Conservation (phyloP, 768 basidiomycete genomes). For the Saitozyma sp. region DNA sequence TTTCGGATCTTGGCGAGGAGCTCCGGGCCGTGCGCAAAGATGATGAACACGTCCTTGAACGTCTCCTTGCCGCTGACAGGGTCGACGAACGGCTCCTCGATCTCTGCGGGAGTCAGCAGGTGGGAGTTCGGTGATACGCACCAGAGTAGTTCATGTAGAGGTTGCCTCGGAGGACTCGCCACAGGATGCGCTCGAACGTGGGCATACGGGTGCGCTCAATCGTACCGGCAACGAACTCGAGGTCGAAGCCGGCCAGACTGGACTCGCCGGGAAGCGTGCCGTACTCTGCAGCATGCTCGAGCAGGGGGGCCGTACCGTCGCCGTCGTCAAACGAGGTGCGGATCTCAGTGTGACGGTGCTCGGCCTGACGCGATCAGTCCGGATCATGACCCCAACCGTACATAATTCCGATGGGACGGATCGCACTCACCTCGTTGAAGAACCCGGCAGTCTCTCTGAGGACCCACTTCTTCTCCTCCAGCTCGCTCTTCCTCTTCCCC, state of each 20-base stretch:
- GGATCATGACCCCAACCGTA: background rate
- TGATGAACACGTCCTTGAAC: constrained; percentile 98
- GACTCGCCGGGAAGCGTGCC: constrained; percentile 49
- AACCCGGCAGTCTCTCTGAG: constrained; percentile 93
- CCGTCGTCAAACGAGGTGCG: constrained; percentile 89
- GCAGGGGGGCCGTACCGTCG: constrained; percentile 66
- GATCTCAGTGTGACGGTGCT: constrained; percentile 73
- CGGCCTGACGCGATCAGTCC: constrained; percentile 60
- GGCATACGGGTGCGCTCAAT: constrained; percentile 88
- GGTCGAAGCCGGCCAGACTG: constrained; percentile 62
- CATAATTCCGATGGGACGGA: background rate
- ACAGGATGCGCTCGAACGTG: constrained; percentile 94
- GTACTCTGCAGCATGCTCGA: constrained; percentile 77
- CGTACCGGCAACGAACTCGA: constrained; percentile 97
- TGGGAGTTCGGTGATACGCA: constrained; percentile 13
- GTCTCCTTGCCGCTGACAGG: constrained; percentile 77
- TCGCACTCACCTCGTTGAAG: constrained; percentile 71
- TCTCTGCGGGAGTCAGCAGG: constrained; percentile 59
- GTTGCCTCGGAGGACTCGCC: constrained; percentile 96
- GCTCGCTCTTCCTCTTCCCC: constrained; percentile 78
- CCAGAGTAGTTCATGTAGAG: constrained; percentile 84
- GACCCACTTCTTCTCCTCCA: constrained; percentile 91
- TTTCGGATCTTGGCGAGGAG: constrained; percentile 95
- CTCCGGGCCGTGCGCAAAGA: constrained; percentile 93
- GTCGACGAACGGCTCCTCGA: constrained; percentile 86